Conservation (phyloP, 192 early-diverging fungal genomes). For the Coemansia sp. region DNA sequence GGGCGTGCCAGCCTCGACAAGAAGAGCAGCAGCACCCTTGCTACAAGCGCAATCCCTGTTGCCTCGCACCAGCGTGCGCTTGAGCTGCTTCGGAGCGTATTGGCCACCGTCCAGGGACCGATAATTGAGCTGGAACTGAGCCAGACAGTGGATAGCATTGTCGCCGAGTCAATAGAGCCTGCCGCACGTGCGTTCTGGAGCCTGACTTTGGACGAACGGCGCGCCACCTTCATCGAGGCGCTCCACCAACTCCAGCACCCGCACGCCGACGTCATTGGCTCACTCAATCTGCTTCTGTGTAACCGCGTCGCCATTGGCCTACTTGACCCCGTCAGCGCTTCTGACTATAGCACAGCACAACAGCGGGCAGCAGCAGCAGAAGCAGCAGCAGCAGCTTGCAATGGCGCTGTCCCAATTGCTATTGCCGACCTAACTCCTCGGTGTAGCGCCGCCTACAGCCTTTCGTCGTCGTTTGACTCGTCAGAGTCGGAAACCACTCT, state of each 20-base stretch:
- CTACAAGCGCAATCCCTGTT: neutral
- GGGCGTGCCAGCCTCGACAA: neutral
- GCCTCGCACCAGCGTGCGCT: constrained; percentile 23
- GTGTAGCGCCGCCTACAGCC: neutral
- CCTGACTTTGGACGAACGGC: constrained; percentile 13
- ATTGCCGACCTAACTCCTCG: neutral
- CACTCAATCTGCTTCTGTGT: constrained; percentile 26
- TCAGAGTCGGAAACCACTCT: constrained; percentile 25
- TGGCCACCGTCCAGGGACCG: neutral
- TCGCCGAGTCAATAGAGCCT: constrained; percentile 3
- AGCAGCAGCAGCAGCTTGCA: neutral
- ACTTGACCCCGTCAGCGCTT: constrained; percentile 15
- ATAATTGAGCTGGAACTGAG: neutral
- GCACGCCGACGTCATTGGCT: constrained; percentile 28
- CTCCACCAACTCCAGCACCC: constrained; percentile 37
- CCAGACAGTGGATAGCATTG: neutral
- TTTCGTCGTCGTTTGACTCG: constrained; percentile 39
- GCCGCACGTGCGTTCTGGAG: constrained; percentile 8
- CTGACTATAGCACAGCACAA: constrained; percentile 7
- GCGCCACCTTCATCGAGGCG: constrained; percentile 13
- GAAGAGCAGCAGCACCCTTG: neutral
- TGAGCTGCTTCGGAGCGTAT: constrained; percentile 33
- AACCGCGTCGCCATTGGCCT: constrained; percentile 39
- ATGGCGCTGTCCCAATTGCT: constrained; percentile 5
- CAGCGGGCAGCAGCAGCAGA: neutral